Base-by-base conservation (phyloP, 192 early-diverging fungal genomes). In the Coemansia sp. region DNA sequence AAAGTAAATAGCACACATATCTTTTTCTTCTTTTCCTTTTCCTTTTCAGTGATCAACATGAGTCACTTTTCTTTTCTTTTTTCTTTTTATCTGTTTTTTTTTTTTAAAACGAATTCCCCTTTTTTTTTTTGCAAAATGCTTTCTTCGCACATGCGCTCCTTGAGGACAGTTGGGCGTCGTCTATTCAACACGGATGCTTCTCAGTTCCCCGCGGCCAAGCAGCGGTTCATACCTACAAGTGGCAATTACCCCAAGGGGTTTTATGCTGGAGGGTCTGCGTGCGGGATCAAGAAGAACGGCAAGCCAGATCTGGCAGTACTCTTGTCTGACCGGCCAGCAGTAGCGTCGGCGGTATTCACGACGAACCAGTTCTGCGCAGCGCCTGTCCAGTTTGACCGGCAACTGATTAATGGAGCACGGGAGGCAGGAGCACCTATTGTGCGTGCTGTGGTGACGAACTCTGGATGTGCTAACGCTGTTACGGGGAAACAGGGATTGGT, bases 391-490 rank as follows among this genome's bases (percentile, higher is more conserved):
- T 88, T 94, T 10, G 92, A 92, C 43, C 79, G 87, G 8, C 80
- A 85, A 12, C 74, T 94, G 10, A 68, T 97, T n/a, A 62, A 86
- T 20, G 63, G 73, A 13, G 86, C 86, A 10, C 70, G 75, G 13
- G 83, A 78, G 54, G 76, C 71, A 34, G 77, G 70, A 4, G 73
- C 84, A 47, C 77, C 79, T 46, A 84, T 85, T 3, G 67, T 89
- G 18, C 73, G 73, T 18, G 80, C 77, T 2, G 81, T 96, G 3
- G 86, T 96, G 7, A 88, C 90, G 24, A 97, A 98, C 77, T 93
- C 94, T 13, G 95, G 96, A 0, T 96, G 95, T 78, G 97, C 97
- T 18, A 99, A 99, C 74, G 97, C 97, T 1, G 96, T 96, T 16
- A 99, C 97, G 0, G 97, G 97, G 9, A 85, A 89, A 1, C 76